A percentile compares a stretch with the other conserved stretches of the same genome.
Conservation (phyloP, 805 yeast genomes). For the Kregervanrija fluxuum region DNA sequence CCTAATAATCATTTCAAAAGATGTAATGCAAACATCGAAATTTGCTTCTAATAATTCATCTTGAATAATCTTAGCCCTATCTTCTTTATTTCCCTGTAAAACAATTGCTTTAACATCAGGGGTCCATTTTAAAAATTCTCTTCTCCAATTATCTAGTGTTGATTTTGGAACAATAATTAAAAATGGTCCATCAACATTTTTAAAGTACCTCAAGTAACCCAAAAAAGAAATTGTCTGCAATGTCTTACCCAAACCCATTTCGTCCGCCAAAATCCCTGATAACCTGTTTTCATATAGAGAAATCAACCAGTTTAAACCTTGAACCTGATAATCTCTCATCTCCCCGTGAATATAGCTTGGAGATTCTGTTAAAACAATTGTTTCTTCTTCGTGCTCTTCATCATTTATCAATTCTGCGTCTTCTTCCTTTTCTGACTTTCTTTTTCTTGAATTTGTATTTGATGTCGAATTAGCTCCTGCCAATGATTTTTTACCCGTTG, state of each 20-base stretch:
- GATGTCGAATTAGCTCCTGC: conserved; percentile 8
- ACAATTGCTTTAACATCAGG: conserved; percentile 86
- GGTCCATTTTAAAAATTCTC: conserved; percentile 94
- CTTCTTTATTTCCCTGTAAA: conserved; percentile 86
- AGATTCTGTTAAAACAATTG: conserved; percentile 76
- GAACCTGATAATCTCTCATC: conserved; percentile 86
- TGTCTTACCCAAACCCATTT: conserved; percentile 97
- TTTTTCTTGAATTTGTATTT: conserved; percentile 39
- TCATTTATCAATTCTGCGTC: conserved; percentile 86
- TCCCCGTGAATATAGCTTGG: conserved; percentile 75
- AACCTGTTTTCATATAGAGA: conserved; percentile 80
- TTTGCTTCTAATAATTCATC: conserved; percentile 58
- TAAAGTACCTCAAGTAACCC: conserved; percentile 77
- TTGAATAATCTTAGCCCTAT: conserved; percentile 53
- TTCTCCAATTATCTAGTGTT: conserved; percentile 91
- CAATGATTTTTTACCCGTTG: conserved; percentile 27
- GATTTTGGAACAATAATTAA: conserved; percentile 92
- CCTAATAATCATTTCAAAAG: conserved; percentile 88
- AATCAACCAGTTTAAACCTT: conserved; percentile 93
- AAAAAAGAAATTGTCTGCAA: conserved; percentile 88
- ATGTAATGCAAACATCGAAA: conserved; percentile 85
- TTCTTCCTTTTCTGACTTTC: conserved; percentile 93
- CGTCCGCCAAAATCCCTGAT: conserved; percentile 94
- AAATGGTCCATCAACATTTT: conserved; percentile 81
- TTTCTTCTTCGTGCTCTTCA: conserved; percentile 63